Evolutionary conservation across 2,329 filamentous ascomycete species (phyloP), one percentile per base, ranked within the genome.

Genomic region (Juglanconis sp.): DNA sequence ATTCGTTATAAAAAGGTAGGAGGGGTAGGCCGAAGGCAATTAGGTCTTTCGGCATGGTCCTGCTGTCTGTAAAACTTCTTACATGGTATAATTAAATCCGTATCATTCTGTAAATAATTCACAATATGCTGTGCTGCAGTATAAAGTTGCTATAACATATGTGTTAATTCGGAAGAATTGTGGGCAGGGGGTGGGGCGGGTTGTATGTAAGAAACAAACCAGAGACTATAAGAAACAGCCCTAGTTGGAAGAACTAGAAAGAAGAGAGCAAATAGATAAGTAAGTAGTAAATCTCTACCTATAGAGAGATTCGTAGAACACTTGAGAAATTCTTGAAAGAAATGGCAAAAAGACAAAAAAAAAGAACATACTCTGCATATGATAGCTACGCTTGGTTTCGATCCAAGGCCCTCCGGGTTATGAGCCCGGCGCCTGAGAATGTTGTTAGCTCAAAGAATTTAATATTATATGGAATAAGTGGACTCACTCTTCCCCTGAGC

Each of bases 321-420:
- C 24, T 24, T 24, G 24, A 42, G 3, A 3, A 46, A 44, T 24
- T 7, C 13, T 47, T 4, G 38, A 17, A 40, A 24, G 31, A 42
- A 32, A 11, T 4, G 2, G 11, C 7, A 46, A 47, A 35, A 34
- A 48, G 36, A 5, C 13, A 55, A 52, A 52, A 46, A 51, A 13
- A 31, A 57, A 30, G 4, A 6, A 7, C 24, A 24, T 24, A 2
- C 24, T 24, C 24, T 24, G 24, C 24, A 24, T 24, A 24, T 24
- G 9, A 9, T 60, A 60, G 57, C 57, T 60, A 52, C 57, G 48
- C 50, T 44, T 50, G 52, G 57, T 60, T 60, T 60, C 57, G 57
- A 60, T 60, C 57, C 52, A 50, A 44, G 52, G 57, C 50, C 57
- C 57, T 60, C 52, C 57, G 57, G 57, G 57, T 60, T 60, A 60